Evolutionary conservation across 495 filamentous ascomycete genomes (phyloP), one percentile per base, ranked within the genome.

Genomic region (Podospora sp.): DNA sequence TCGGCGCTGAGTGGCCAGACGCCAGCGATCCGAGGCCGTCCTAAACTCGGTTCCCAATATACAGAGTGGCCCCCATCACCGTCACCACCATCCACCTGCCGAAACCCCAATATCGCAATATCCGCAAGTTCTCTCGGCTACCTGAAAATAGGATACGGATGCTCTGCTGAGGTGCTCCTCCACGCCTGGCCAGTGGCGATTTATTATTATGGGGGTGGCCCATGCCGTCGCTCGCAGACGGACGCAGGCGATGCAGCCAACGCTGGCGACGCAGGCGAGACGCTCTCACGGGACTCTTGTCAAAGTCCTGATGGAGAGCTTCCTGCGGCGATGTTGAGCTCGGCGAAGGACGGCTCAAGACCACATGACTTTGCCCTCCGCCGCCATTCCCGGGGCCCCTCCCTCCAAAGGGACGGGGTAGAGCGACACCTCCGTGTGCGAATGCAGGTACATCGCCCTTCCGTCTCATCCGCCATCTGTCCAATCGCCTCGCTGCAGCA

Each of bases 111-210:
- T 72, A 72, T 73, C 67, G 40, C 40, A 46, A 46, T 46, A 46
- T 46, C 40, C 40, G 16, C 24, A 65, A 55, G 56, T 63, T 60
- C 25, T 67, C 72, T 76, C 66, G 73, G 66, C 66, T 75, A 65
- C 67, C 68, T 61, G 67, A 72, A 63, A 75, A 76, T 72, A 72
- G 71, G 69, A 62, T 63, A 64, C 33, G 50, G 53, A 63, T 27
- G 64, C 53, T 33, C 35, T 57, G 51, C 56, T 63, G 16, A 24
- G 27, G 25, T 36, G 56, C 58, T 56, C 35, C 56, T 29, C 24
- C 22, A n/a, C 16, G 50, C 62, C 25, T 20, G 21, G 55, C 51
- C 35, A 57, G 49, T 29, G 20, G 56, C 26, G 33, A 25, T 24
- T 50, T 20, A 20, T 16, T 20, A 20, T 16, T n/a, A 33, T 33